Conservation (phyloP, 2,329 filamentous ascomycete species). For the Incumbomyces delicatus region DNA sequence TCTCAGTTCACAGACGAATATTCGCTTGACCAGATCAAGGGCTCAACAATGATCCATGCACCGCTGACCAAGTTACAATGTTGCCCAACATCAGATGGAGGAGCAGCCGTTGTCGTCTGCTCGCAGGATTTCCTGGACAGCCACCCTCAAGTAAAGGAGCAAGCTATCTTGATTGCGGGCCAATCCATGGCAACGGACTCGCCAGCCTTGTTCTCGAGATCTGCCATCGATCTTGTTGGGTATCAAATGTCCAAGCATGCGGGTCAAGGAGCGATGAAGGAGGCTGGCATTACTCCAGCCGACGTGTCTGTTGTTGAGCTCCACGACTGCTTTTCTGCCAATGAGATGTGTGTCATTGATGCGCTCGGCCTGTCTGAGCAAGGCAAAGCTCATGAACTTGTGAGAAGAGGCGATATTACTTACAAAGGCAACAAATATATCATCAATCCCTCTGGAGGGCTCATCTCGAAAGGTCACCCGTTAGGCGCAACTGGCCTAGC, state of each 20-base stretch:
- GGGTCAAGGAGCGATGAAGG: conserved; percentile 56
- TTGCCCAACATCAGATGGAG: conserved; percentile 91
- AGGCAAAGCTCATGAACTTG: conserved; percentile 86
- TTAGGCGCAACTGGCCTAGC: conserved; percentile 85
- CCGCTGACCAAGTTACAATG: conserved; percentile 97
- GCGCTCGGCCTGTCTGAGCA: conserved; percentile 67
- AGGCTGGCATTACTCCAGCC: conserved; percentile 57
- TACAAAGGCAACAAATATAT: conserved; percentile 67
- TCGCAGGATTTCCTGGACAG: conserved; percentile 81
- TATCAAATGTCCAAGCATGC: conserved; percentile 74
- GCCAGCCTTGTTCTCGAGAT: conserved; percentile 65
- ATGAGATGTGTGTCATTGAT: conserved; percentile 86
- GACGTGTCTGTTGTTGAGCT: conserved; percentile 82
- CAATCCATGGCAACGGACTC: conserved; percentile 81
- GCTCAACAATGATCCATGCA: conserved; percentile 66
- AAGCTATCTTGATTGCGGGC: conserved; percentile 82
- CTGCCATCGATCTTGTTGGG: conserved; percentile 79
- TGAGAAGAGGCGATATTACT: conserved; percentile 78
- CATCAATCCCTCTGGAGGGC: conserved; percentile 85
- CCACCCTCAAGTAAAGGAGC: conserved; percentile 67
- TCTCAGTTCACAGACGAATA: conserved; percentile 96
- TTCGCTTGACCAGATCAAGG: conserved; percentile 69
- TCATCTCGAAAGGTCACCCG: conserved; percentile 94
- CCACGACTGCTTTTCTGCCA: conserved; percentile 94
- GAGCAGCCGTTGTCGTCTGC: conserved; percentile 77